Base-by-base conservation (phyloP, 768 basidiomycete species). In the Boletus patriciae region DNA sequence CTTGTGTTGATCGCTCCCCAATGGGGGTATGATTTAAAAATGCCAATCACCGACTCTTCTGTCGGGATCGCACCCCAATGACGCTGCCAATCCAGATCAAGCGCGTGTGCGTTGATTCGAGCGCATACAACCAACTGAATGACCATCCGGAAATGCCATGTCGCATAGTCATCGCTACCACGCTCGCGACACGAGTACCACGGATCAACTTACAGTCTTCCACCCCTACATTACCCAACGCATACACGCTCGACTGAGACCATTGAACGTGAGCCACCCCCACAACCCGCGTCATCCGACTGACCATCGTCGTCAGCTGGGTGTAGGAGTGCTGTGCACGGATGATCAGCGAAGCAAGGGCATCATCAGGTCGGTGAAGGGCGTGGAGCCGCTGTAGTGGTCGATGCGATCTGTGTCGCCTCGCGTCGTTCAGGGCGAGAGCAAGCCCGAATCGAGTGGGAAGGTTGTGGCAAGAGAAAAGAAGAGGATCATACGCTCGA, bases 181-280 rank as follows among this genome's bases (percentile, higher is more conserved):
- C 9, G n/a, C 40, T 44, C 9, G 2, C 49, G 13, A 50, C 38
- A 19, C 3, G n/a, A 15, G 7, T 13, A 41, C 13, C 9, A n/a
- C 9, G 18, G 25, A 19, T 11, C 40, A 16, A 29, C 25, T 50
- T 44, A 52, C 13, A 7, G 8, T 13, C 27, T 4, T 15, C 46
- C 37, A 46, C 18, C 16, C 34, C 40, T 19, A 21, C 16, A 31
- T 19, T 6, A 10, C 3, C 51, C 21, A n/a, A 36, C 25, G 33
- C 31, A 29, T 29, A 31, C 27, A 57, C 16, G 40, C 46, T 47
- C 11, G 23, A 34, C 15, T 13, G 13, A 38, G 15, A 38, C 15
- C 37, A 36, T 58, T 7, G 31, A 21, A 40, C 25, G 48, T 58
- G 57, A 58, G 43, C 57, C 46, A 58, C 55, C 11, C 41, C 25